Base-by-base conservation (phyloP, 1,284 basidiomycete species). In the Cutaneotrichosporon sp. region DNA sequence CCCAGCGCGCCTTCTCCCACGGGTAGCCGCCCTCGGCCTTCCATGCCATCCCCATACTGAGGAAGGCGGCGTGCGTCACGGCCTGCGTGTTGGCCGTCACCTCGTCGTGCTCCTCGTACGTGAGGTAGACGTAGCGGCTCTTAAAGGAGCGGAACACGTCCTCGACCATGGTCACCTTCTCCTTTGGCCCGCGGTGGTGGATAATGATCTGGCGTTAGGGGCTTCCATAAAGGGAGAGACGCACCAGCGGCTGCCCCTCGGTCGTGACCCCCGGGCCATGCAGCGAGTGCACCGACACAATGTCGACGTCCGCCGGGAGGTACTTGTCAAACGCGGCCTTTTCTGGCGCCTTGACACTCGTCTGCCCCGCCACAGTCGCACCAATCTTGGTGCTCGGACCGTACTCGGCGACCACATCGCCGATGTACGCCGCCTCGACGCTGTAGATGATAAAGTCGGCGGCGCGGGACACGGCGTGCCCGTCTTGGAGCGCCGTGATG, bases 31-130 rank as follows among this genome's bases (percentile, higher is more conserved):
- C 80, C 16, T 87, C 84, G 61, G 86, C 85, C 54, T 87, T 84
- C 95, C 97, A 99, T 0, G 95, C 95, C 2, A 92, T 95, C 16
- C 95, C 95, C 97, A 99, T 99, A 69, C 93, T 93, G 38, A 99
- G 83, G 82, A 99, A 99, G 0, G 95, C 95, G 14, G 95, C 95
- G 72, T 99, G 97, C 0, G 94, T 98, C 22, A 97, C 94, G 0
- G 95, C 95, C 80, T 99, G 95, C 0, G 97, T 98, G 72, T 98
- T 99, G 24, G 95, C 95, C 0, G 95, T 99, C 54, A 99, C 91
- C 52, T 87, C 84, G 72, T 99, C 95, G 76, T 99, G 95, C 67
- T 98, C 93, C 68, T 97, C 91, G 81, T 97, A 99, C 31, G 87
- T 89, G 57, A 99, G 83, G 75, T 97, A 89, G 59, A 99, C 95